Base-by-base conservation (phyloP, 2,329 filamentous ascomycete species). In the Monascus ruber region DNA sequence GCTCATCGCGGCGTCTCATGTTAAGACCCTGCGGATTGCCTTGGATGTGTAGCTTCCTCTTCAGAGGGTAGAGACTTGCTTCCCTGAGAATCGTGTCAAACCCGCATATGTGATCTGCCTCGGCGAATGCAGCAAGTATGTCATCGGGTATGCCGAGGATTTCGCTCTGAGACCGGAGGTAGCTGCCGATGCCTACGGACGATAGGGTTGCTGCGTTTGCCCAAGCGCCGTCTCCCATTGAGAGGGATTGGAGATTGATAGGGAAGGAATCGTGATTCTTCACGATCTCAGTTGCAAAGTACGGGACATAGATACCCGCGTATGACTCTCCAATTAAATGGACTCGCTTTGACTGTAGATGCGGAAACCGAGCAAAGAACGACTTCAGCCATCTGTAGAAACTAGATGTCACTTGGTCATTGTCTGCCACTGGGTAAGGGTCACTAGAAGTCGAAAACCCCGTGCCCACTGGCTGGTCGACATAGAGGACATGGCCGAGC, bases 311-410 rank as follows among this genome's bases (percentile, higher is more conserved):
- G 34, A 62, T 54, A 0, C 60, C 60, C 5, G 55, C 59, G 40
- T 60, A 63, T 6, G 58, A 62, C 41, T 63, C 57, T n/a, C 59
- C 60, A 36, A 62, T 56, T n/a, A 63, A 26, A 40, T 62, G 55
- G 1, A 59, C 49, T 6, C 51, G 50, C 39, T 60, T 60, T 3
- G 47, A 46, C n/a, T 50, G 43, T 2, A 62, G 44, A 24, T 57
- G 47, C 2, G 57, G 54, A 40, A 63, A 62, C 6, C 47, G 29
- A 3, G 36, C 26, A 26, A 59, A 52, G 44, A 63, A 62, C 5
- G 35, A 44, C 26, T 47, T 41, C 27, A 63, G 46, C 60, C 57
- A 63, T 26, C 35, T 35, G 34, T 51, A 50, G 34, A 63, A 58
- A 37, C 61, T 46, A 6, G 46, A 42, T 5, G 53, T 58, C 17